Base-by-base conservation (phyloP, 768 basidiomycete species). In the Thelephora aurantiotincta region DNA sequence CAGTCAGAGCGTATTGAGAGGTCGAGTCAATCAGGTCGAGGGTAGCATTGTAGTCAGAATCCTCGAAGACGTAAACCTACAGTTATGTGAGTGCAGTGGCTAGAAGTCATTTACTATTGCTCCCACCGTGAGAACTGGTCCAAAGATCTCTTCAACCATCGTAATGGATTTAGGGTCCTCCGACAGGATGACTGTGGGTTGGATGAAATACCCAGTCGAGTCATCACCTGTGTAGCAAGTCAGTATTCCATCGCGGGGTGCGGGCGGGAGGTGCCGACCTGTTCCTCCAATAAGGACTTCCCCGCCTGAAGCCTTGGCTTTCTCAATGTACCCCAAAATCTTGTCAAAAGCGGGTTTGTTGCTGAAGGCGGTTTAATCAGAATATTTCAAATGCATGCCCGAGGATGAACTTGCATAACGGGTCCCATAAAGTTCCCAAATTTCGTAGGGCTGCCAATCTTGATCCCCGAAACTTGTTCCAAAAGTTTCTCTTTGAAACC, bases 101-200 rank as follows among this genome's bases (percentile, higher is more conserved):
- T 1, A 13, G 20, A 6, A 43, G 46, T 13, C 11, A 38, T 20
- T 30, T 30, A 44, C 11, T 33, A 26, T 20, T 34, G 9, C 18
- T 33, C 69, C 44, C 53, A 88, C 89, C 33, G 93, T 94, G 46
- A 97, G 57, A 33, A 98, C 93, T 20, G 96, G 96, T 1, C 96
- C 96, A 57, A 99, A 98, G 57, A 99, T 87, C 67, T 99, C 96
- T 54, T 97, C 88, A 6, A 74, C 75, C 78, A 99, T 87, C 1
- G 92, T 93, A 38, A 93, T 64, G 1, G 80, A 85, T 51, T 77
- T 77, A 35, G 96, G 91, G 60, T 98, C 89, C 59, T 86, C 85
- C 55, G 83, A 94, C 50, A 89, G 65, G 57, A 99, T 93, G 49
- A 97, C 79, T 6, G 96, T 99, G 3, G 96, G 96, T 61, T 92